Conservation (phyloP, 306 rosid genomes). For the Acacia confusa region DNA sequence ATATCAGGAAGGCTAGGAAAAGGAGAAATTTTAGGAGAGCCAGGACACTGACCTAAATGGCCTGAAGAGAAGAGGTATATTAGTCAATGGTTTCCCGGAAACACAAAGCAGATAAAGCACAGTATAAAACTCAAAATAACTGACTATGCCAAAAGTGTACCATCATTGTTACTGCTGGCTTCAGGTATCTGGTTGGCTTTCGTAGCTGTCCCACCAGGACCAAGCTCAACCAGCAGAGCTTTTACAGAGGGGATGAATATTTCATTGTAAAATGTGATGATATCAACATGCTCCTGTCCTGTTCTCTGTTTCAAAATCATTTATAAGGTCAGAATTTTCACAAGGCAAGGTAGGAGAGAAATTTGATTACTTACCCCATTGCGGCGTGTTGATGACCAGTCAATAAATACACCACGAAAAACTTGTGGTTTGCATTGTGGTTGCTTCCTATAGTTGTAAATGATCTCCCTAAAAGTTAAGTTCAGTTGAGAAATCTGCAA, state of each 20-base stretch:
- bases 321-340: constrained; percentile 34
- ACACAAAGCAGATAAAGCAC: constrained; percentile 4
- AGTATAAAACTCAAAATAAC: constrained; percentile 6
- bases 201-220: constrained; percentile 67
- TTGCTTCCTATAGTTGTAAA: constrained; percentile 89
- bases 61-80: constrained; percentile 26
- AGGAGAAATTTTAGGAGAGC: constrained; percentile 86
- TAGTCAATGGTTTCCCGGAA: constrained; percentile 33
- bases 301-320: constrained; percentile 59
- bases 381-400: constrained; percentile 71
- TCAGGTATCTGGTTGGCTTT: constrained; percentile 63
- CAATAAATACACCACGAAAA: constrained; percentile 90
- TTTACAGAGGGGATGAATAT: constrained; percentile 86
- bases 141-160: constrained; percentile 40
- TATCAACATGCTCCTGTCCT: constrained; percentile 85
- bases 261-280: constrained; percentile 87
- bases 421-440: constrained; percentile 91
- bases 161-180: constrained; percentile 59
- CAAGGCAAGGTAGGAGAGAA: constrained; percentile 10
- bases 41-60: constrained; percentile 76
- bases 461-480: constrained; percentile 86
- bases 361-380: constrained; percentile 60
- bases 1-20: constrained; percentile 97
- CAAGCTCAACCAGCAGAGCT: constrained; percentile 85
- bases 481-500: constrained; percentile 88